A percentile compares a stretch with the other conserved stretches of the same genome.
Conservation (phyloP, 176 grass and related monocot genomes). For the Cenchrus fungigraminus region DNA sequence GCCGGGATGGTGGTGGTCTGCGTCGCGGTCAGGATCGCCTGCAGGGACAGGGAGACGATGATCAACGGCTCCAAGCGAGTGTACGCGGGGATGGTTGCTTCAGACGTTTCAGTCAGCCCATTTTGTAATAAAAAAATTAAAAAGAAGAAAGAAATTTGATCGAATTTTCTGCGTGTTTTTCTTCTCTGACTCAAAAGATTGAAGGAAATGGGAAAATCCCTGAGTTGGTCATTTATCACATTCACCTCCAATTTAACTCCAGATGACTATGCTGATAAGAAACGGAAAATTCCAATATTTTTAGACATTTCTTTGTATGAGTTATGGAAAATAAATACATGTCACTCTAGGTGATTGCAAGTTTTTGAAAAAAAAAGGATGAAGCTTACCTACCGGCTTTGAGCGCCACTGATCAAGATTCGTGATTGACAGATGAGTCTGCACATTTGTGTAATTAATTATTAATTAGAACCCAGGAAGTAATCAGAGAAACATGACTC, state of each 20-base stretch:
- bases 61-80: background rate
- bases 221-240: background rate
- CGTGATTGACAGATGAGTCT: constrained; percentile 47
- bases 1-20: constrained; percentile 37
- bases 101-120: background rate
- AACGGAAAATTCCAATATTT: no score
- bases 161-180: background rate
- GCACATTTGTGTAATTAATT: constrained; percentile 4
- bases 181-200: no score
- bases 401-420: constrained; percentile 57
- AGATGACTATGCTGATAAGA: background rate
- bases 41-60: constrained; percentile 12
- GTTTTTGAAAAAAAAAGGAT: background rate
- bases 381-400: constrained; percentile 65
- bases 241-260: background rate
- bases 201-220: background rate
- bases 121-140: background rate
- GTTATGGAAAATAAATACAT: background rate
- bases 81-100: no score
- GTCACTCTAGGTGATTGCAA: background rate
- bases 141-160: background rate
- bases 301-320: background rate
- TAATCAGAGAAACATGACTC: background rate
- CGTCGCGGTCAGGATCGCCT: constrained; percentile 50
- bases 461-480: background rate